These are phyloP conservation scores for Scutellaria barbata DNA, from an alignment of 257 asterid genomes.

Conservation along the genomic window DNA sequence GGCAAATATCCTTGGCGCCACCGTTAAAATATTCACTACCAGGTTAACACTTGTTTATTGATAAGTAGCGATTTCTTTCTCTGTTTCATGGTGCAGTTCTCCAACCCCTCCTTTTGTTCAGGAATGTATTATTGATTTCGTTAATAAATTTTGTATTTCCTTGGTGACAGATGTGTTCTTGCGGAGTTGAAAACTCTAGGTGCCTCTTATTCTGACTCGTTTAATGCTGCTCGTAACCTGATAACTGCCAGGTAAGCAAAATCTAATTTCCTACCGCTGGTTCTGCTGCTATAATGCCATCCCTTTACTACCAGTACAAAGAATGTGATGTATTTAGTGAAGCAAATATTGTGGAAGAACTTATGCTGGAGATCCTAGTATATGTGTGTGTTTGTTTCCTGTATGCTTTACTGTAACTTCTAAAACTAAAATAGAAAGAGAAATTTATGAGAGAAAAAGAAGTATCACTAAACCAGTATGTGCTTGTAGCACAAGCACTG, in stretches of 20 bases:
- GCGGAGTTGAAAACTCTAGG: conserved; percentile 91
- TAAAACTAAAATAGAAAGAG: background rate
- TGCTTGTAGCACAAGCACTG: background rate
- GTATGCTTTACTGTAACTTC: conserved; percentile 5
- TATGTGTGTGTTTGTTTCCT: background rate
- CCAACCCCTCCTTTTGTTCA: background rate
- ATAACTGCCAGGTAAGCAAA: conserved; percentile 64
- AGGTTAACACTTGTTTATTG: conserved; percentile 44
- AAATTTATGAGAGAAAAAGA: background rate
- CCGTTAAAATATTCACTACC: conserved; percentile 84
- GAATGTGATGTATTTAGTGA: background rate
- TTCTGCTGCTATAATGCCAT: background rate
- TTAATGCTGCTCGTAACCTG: conserved; percentile 68
- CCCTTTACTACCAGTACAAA: background rate
- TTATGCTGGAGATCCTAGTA: conserved; percentile 7
- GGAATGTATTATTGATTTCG: background rate
- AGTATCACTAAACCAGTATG: background rate
- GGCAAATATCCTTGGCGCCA: conserved; percentile 68
- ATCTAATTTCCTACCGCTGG: conserved; percentile 13
- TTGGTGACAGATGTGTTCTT: conserved; percentile 73
- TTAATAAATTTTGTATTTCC: background rate
- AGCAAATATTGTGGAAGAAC: background rate
- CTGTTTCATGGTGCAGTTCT: background rate
- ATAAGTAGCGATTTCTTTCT: background rate
- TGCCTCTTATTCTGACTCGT: conserved; percentile 53